Base-by-base conservation (phyloP, 805 yeast genomes). In the Ogataea pilisensis region DNA sequence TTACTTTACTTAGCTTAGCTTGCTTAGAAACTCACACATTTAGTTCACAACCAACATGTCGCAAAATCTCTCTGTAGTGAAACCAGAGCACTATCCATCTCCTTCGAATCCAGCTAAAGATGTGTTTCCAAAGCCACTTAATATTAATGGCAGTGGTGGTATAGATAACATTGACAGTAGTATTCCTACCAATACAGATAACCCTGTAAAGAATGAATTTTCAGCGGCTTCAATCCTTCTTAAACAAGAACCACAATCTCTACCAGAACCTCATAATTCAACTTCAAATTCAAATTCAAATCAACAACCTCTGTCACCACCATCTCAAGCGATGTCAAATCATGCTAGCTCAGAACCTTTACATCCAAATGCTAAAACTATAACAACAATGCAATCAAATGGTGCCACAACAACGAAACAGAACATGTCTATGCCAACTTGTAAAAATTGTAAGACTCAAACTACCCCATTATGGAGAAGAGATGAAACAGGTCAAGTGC, bases 381-480 rank as follows among this genome's bases (percentile, higher is more conserved):
- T 82, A 8, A 61, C 73, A 2, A 68, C 68, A 11, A 73, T 78
- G 27, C 77, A 72, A 44, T 69, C 76, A 25, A 78, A 77, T 51
- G 85, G 85, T 22, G 69, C 82, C 29, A 75, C 83, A 19, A 78
- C 85, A n/a, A 70, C 82, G 14, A 80, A 78, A 50, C 70, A 80
- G 14, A 80, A 76, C 53, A 75, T 78, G 45, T 62, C 81, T 12
- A 68, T 78, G 26, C 87, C 95, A 4, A 73, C 82, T 18, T 90
- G 98, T 61, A 86, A 84, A 52, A 90, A 90, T 63, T 90, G 98
- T 66, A 76, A 82, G 55, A 90, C 98, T 2, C 85, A 88, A 43
- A 90, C 93, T 2, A 90, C 98, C 2, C 97, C 98, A 1, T 68
- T 90, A 22, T 90, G 97, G 97, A 75, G 97, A 63, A 73, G 97